A percentile compares a stretch with the other conserved stretches of the same genome.
These are phyloP conservation scores for Albophoma yamanashiensis DNA, from an alignment of 2,329 filamentous ascomycete species.

Conservation along the genomic window DNA sequence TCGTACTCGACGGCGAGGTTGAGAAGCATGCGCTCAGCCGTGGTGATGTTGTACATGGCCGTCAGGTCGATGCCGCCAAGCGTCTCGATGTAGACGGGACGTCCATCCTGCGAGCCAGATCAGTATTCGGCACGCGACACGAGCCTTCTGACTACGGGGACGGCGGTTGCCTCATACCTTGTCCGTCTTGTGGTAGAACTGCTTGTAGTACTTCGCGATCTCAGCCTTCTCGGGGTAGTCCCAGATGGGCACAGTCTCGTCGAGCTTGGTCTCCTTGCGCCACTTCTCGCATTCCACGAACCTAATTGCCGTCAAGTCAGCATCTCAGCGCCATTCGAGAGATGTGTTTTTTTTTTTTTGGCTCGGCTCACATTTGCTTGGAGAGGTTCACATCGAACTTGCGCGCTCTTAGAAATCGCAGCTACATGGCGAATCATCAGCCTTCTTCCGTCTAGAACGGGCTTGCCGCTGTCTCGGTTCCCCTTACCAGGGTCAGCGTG, in stretches of 20 bases:
- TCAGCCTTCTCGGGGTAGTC: slow-evolving; percentile 77
- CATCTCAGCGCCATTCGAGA: neutral
- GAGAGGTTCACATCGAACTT: slow-evolving; percentile 83
- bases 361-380: slow-evolving; percentile 74
- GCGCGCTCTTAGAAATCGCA: slow-evolving; percentile 85
- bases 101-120: slow-evolving; percentile 61
- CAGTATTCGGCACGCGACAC: neutral
- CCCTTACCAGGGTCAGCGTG: slow-evolving; percentile 73
- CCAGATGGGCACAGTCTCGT: slow-evolving; percentile 70
- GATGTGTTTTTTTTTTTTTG: neutral
- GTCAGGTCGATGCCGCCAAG: slow-evolving; percentile 85
- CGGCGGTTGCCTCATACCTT: slow-evolving; percentile 43
- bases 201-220: slow-evolving; percentile 86
- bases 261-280: slow-evolving; percentile 77
- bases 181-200: slow-evolving; percentile 98
- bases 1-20: slow-evolving; percentile 98
- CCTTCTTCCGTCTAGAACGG: neutral
- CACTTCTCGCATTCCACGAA: slow-evolving; percentile 86
- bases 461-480: slow-evolving; percentile 4
- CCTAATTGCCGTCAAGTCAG: slow-evolving; percentile 40
- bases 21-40: slow-evolving; percentile 83
- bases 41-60: slow-evolving; percentile 88
- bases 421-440: slow-evolving; percentile 27
- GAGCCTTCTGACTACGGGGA: neutral
- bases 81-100: slow-evolving; percentile 94